Percentiles rank a stretch among this genome's conserved stretches.
These are phyloP conservation scores for Neoscytalidium dimidiatum DNA, from an alignment of 2,329 filamentous ascomycete species.

Conservation along the genomic window DNA sequence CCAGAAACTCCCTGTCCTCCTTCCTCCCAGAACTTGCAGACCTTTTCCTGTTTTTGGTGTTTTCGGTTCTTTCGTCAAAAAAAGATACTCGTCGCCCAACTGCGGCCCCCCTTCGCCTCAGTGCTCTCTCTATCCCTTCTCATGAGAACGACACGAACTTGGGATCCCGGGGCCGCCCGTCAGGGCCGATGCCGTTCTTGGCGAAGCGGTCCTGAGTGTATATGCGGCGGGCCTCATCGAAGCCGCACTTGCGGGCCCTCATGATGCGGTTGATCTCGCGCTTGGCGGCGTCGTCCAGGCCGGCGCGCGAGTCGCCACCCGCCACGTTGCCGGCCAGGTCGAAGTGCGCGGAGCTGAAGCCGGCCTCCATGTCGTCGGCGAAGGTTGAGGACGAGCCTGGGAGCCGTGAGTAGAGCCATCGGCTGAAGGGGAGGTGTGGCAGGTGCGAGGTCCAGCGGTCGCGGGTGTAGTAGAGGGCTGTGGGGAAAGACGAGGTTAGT, in stretches of 20 bases:
- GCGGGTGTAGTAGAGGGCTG: slow-evolving; percentile 79
- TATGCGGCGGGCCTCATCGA: slow-evolving; percentile 86
- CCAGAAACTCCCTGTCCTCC: not conserved
- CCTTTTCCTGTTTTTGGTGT: not conserved
- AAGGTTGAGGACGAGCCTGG: slow-evolving; percentile 60
- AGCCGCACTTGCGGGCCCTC: slow-evolving; percentile 78
- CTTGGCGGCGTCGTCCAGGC: slow-evolving; percentile 80
- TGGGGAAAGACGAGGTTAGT: slow-evolving; percentile 23
- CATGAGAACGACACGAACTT: slow-evolving; percentile 93
- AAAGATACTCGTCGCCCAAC: not conserved
- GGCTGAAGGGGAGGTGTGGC: slow-evolving; percentile 48
- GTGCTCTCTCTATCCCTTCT: slow-evolving; percentile 26
- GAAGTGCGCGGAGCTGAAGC: slow-evolving; percentile 80
- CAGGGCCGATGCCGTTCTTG: slow-evolving; percentile 83
- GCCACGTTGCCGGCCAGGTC: slow-evolving; percentile 80
- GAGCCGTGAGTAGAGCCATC: slow-evolving; percentile 74
- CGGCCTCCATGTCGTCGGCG: slow-evolving; percentile 81
- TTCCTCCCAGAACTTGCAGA: not conserved
- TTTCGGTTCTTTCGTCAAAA: not conserved
- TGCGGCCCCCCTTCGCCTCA: too few relatives aligned
- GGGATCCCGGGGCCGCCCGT: slow-evolving; percentile 85
- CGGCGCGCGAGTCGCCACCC: slow-evolving; percentile 74
- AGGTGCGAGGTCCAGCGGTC: slow-evolving; percentile 72
- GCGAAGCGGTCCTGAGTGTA: slow-evolving; percentile 86
- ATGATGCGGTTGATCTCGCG: slow-evolving; percentile 84